Conservation (phyloP, 2,329 filamentous ascomycete genomes). For the Colletotrichum gloeosporioides region DNA sequence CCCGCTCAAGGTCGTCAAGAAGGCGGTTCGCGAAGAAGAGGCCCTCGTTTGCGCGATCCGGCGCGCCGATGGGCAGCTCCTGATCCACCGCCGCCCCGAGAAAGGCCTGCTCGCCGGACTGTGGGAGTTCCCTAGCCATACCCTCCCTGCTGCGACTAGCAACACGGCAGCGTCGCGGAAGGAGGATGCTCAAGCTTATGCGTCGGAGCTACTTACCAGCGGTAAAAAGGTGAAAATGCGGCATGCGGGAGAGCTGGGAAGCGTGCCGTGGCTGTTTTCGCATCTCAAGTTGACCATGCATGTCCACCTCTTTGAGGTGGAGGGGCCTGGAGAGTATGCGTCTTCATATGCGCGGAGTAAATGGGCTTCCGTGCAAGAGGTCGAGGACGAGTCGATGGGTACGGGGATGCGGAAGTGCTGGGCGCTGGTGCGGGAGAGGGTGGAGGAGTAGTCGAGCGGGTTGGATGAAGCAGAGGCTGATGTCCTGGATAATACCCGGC, state of each 20-base stretch:
- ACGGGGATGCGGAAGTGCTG: constrained; percentile 66
- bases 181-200: constrained; percentile 40
- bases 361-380: constrained; percentile 43
- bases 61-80: constrained; percentile 45
- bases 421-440: constrained; percentile 41
- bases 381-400: constrained; percentile 60
- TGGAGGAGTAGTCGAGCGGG: not conserved
- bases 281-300: constrained; percentile 64
- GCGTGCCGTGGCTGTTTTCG: constrained; percentile 62
- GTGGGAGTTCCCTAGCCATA: constrained; percentile 61
- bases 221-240: constrained; percentile 25
- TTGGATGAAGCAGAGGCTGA: not conserved
- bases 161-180: constrained; percentile 36
- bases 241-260: constrained; percentile 50
- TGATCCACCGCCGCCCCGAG: constrained; percentile 56
- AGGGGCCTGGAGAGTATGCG: not conserved
- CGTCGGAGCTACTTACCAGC: constrained; percentile 29
- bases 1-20: constrained; percentile 56
- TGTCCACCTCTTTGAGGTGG: constrained; percentile 54
- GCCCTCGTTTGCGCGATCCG: constrained; percentile 59
- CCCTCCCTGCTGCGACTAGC: constrained; percentile 33
- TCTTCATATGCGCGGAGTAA: constrained; percentile 23
- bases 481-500: not conserved
- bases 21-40: constrained; percentile 56
- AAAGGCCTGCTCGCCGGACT: constrained; percentile 60